A percentile compares a stretch with the other conserved stretches of the same genome.
Conservation (phyloP, 1,139 yeast genomes). For the Pichia cactophila region DNA sequence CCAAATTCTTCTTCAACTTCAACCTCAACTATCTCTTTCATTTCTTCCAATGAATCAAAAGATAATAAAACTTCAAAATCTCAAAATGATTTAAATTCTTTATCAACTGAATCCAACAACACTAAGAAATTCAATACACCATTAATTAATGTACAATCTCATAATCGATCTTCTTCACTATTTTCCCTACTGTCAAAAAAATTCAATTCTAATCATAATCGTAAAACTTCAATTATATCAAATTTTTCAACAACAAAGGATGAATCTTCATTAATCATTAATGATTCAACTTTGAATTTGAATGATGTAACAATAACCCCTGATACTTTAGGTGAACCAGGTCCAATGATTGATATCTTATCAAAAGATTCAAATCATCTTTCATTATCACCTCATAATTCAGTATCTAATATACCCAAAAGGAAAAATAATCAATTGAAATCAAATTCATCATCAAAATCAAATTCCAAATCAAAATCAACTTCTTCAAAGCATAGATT, state of each 20-base stretch:
- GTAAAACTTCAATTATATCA: slow-evolving; percentile 18
- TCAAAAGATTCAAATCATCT: slow-evolving; percentile 4
- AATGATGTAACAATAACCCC: slow-evolving; percentile 24
- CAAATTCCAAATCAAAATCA: not conserved
- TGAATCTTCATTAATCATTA: slow-evolving; percentile 1
- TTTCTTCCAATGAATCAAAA: slow-evolving; percentile 1
- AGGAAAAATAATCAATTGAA: not conserved
- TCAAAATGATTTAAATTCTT: not conserved
- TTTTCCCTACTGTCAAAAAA: slow-evolving; percentile 22
- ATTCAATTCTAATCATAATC: slow-evolving; percentile 18
- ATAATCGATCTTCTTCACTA: slow-evolving; percentile 23
- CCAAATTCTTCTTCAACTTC: slow-evolving; percentile 1
- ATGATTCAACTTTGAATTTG: slow-evolving; percentile 18
- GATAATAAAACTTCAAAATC: not conserved
- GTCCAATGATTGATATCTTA: slow-evolving; percentile 24
- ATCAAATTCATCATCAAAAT: not conserved
- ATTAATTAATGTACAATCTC: slow-evolving; percentile 5
- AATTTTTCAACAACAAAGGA: not conserved
- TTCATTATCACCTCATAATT: not conserved
- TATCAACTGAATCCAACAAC: not conserved
- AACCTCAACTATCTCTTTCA: not conserved
- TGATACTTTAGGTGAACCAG: slow-evolving; percentile 25
- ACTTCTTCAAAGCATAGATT: not conserved
- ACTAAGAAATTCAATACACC: not conserved
- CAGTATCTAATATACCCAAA: not conserved